Conservation (phyloP, 345 rosid genomes). For the Melaleuca quinquenervia region DNA sequence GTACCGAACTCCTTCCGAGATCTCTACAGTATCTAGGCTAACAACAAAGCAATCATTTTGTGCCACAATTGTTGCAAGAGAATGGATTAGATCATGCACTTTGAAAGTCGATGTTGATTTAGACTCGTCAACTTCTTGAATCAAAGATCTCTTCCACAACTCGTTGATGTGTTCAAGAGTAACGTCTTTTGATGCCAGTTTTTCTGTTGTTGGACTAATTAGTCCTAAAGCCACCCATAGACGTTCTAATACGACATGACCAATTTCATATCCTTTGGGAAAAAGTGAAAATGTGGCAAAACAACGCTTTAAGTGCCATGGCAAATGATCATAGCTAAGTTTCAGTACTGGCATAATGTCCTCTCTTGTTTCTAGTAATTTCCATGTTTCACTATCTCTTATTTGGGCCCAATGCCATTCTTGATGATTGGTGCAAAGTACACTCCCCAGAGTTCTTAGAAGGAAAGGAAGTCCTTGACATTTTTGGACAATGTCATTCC, state of each 20-base stretch:
- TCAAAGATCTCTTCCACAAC: background rate
- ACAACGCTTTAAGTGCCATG: background rate
- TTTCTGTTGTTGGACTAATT: background rate
- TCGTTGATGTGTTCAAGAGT: fast-evolving
- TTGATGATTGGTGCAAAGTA: background rate
- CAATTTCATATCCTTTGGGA: fast-evolving
- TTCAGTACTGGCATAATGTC: fast-evolving
- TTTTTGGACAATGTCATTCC: background rate
- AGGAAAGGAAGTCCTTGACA: background rate
- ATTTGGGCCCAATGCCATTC: fast-evolving
- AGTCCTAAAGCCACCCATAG: background rate
- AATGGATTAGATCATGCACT: background rate
- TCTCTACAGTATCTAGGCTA: fast-evolving
- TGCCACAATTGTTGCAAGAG: background rate
- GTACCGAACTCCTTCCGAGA: fast-evolving
- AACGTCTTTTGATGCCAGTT: background rate
- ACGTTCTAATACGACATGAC: fast-evolving
- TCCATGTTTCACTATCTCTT: background rate
- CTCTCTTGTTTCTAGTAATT: background rate
- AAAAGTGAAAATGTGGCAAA: background rate
- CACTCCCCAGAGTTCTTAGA: background rate
- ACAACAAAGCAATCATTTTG: fast-evolving
- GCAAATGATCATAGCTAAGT: background rate
- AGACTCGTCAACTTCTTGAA: fast-evolving
- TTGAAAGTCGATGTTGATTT: fast-evolving